A percentile compares a stretch with the other conserved stretches of the same genome.
phyloP scores from a whole-genome alignment of 352 stramenopile genomes.

The Globisporangium apiculatum region DNA sequence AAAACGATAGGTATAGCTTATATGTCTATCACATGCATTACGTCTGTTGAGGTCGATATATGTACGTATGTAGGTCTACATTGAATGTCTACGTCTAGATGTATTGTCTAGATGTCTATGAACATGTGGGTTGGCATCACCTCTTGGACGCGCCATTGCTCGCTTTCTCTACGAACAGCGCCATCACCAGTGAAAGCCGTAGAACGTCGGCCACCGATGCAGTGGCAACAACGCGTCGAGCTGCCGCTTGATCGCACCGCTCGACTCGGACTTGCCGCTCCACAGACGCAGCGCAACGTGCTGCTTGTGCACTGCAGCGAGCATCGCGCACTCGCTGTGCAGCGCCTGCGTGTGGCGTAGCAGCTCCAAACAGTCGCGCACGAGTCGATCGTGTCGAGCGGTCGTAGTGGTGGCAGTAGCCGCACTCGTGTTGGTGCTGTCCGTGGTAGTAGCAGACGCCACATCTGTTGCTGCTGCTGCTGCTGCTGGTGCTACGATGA shows the following conservation, averaged over 20 bases:
- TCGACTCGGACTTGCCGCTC: conserved; percentile 3
- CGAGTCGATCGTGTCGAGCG: no score
- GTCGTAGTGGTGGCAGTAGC: neutral
- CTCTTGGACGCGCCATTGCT: no score
- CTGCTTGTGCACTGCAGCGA: neutral
- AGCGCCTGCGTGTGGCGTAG: neutral
- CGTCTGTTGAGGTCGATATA: no score
- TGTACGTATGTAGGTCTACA: no score
- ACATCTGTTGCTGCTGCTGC: neutral
- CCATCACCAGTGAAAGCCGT: conserved; percentile 3
- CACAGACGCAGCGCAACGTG: conserved; percentile 5
- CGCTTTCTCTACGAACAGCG: neutral
- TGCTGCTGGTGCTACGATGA: neutral
- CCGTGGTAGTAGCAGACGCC: no score
- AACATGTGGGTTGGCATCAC: no score
- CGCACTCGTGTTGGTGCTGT: neutral
- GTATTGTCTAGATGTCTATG: no score
- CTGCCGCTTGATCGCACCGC: conserved; percentile 8
- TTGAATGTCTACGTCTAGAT: no score
- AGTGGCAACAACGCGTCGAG: conserved; percentile 7
- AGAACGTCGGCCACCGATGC: neutral
- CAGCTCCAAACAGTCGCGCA: conserved; percentile 3
- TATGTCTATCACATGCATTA: no score
- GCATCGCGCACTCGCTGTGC: conserved; percentile 1
- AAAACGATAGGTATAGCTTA: no score